These are phyloP conservation scores for Umbelopsis ramanniana DNA, from an alignment of 192 early-diverging fungal species.

Conservation along the genomic window DNA sequence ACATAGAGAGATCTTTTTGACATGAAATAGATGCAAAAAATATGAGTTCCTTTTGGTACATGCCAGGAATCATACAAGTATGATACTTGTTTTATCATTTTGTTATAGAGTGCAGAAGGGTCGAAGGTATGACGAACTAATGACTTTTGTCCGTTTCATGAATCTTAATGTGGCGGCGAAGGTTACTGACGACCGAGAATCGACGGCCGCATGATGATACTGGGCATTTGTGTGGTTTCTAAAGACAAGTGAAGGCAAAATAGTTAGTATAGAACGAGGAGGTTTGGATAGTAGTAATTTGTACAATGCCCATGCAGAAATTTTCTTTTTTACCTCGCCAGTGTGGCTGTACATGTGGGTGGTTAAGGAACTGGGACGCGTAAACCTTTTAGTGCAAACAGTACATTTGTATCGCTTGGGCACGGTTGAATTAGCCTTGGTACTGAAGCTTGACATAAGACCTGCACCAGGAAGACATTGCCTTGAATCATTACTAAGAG, in stretches of 20 bases:
- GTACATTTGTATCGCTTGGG: constrained; percentile 42
- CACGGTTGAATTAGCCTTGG: constrained; percentile 28
- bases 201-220: constrained; percentile 64
- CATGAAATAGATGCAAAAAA: not conserved
- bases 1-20: not conserved
- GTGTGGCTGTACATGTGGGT: constrained; percentile 48
- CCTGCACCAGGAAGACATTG: constrained; percentile 4
- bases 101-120: not conserved
- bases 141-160: constrained; percentile 30
- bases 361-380: constrained; percentile 40
- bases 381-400: constrained; percentile 42
- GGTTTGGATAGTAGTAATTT: too few relatives aligned
- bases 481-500: not conserved
- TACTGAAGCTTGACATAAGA: constrained; percentile 39
- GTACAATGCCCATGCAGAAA: too few relatives aligned
- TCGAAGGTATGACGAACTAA: not conserved
- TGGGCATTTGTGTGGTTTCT: constrained; percentile 54
- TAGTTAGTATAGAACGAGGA: not conserved
- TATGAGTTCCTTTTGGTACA: not conserved
- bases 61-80: too few relatives aligned
- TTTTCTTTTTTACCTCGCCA: constrained; percentile 33
- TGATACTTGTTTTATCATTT: too few relatives aligned
- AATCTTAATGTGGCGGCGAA: constrained; percentile 65
- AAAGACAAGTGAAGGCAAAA: not conserved
- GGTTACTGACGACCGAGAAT: constrained; percentile 73